Conservation (phyloP, 2,329 filamentous ascomycete genomes). For the Cordyceps fumosorosea region DNA sequence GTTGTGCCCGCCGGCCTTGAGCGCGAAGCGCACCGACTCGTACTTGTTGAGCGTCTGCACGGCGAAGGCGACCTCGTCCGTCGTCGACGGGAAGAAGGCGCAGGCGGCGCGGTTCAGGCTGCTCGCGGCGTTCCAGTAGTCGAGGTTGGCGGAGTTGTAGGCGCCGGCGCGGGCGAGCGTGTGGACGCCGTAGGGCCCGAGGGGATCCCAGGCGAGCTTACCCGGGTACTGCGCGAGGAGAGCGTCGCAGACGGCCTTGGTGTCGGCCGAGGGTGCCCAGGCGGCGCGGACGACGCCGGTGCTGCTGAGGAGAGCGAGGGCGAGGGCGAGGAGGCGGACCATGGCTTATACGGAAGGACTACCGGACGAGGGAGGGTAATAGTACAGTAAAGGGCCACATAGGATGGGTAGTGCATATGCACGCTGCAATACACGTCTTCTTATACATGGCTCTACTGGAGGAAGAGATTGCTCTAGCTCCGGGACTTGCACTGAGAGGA, state of each 20-base stretch:
- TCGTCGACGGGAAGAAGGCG: constrained; percentile 26
- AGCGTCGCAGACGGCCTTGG: constrained; percentile 14
- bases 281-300: not conserved
- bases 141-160: constrained; percentile 13
- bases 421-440: constrained; percentile 1
- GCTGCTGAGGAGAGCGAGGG: not conserved
- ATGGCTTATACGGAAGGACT: not conserved
- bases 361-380: not conserved
- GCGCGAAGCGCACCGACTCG: constrained; percentile 27
- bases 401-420: not conserved
- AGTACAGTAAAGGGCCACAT: not conserved
- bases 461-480: not conserved
- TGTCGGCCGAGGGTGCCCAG: constrained; percentile 5
- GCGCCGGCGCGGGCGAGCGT: not conserved
- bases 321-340: not conserved
- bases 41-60: constrained; percentile 25
- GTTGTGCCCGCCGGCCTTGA: constrained; percentile 34
- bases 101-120: constrained; percentile 25
- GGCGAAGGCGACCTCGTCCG: constrained; percentile 27
- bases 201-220: constrained; percentile 17
- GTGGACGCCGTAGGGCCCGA: constrained; percentile 2
- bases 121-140: constrained; percentile 18
- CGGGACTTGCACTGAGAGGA: not conserved
- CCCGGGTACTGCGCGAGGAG: constrained; percentile 13
- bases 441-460: not conserved